A percentile compares a stretch with the other conserved stretches of the same genome.
Conservation (phyloP, 2,329 filamentous ascomycete genomes). For the Sphaerulina populicola region DNA sequence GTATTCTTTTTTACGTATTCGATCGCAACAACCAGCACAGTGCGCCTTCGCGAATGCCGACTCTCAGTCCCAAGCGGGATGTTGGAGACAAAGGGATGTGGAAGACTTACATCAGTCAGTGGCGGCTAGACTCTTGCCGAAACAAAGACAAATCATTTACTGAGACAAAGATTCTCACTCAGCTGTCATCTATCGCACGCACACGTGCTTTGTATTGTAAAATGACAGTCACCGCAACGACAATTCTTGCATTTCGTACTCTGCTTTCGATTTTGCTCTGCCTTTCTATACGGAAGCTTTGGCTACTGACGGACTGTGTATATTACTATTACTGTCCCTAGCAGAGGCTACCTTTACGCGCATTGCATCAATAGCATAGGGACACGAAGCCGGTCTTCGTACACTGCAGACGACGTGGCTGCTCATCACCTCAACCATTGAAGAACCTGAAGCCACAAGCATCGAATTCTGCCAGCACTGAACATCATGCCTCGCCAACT, state of each 20-base stretch:
- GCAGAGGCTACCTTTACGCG: neutral
- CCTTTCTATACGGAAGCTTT: neutral
- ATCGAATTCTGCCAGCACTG: neutral
- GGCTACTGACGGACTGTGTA: conserved; percentile 16
- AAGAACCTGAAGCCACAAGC: neutral
- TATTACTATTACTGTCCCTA: conserved; percentile 9
- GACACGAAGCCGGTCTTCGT: conserved; percentile 25
- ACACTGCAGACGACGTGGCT: neutral
- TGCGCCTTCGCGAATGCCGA: neutral
- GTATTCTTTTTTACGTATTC: neutral
- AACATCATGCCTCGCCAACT: conserved; percentile 26
- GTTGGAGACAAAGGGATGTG: conserved; percentile 2
- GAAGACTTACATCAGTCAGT: conserved; percentile 8
- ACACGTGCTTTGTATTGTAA: conserved; percentile 17
- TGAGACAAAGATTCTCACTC: conserved; percentile 13
- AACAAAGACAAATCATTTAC: conserved; percentile 14
- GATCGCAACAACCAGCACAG: neutral
- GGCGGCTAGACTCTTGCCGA: conserved; percentile 12
- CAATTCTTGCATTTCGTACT: neutral
- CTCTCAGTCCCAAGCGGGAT: neutral
- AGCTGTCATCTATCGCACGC: conserved; percentile 3
- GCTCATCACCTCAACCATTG: neutral
- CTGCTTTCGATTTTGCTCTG: neutral
- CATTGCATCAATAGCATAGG: neutral
- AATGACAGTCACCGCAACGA: conserved; percentile 8